Evolutionary conservation across 108 stramenopile genomes (phyloP), one percentile per base, ranked within the genome.

Genomic region (Bacterosira constricta): DNA sequence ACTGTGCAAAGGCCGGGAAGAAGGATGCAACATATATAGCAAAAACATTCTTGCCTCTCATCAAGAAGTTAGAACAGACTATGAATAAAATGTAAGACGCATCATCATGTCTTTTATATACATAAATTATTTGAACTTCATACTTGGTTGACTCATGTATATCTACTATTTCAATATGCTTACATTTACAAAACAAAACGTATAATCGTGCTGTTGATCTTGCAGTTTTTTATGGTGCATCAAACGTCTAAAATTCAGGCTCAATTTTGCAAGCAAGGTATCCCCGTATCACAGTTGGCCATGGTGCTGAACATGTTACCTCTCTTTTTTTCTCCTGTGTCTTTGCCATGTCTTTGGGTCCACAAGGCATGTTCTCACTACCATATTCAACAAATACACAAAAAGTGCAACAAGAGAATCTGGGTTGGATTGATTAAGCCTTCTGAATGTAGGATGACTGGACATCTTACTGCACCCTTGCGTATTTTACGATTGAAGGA

Each of bases 21-120:
- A 73, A 73, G 52, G 63, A 66, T 65, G 72, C 72, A 18, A 17
- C 4, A 8, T 65, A 64, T 12, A 65, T 73, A 25, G 20, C 37
- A 6, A 27, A 51, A 13, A 38, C 50, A 1, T 15, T 59, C 1
- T 20, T 21, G 18, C 55, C 56, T 17, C 3, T 58, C 7, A 39
- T 45, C 35, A 44, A 50, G 7, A 44, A 47, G 32, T 42, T 29
- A 9, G 41, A 32, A 3, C 26, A 7, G 65, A 51, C 1, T 11
- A 25, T 10, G 23, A 51, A n/a, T n/a, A n/a, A n/a, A n/a, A n/a
- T n/a, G n/a, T n/a, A n/a, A n/a, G n/a, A n/a, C n/a, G n/a, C n/a
- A n/a, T n/a, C n/a, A n/a, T n/a, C n/a, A n/a, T n/a, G n/a, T n/a
- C n/a, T n/a, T n/a, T n/a, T n/a, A n/a, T n/a, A n/a, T n/a, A n/a